Evolutionary conservation across 257 asterid genomes (phyloP), one percentile per base, ranked within the genome.

Genomic region (Linderniella brevidens): DNA sequence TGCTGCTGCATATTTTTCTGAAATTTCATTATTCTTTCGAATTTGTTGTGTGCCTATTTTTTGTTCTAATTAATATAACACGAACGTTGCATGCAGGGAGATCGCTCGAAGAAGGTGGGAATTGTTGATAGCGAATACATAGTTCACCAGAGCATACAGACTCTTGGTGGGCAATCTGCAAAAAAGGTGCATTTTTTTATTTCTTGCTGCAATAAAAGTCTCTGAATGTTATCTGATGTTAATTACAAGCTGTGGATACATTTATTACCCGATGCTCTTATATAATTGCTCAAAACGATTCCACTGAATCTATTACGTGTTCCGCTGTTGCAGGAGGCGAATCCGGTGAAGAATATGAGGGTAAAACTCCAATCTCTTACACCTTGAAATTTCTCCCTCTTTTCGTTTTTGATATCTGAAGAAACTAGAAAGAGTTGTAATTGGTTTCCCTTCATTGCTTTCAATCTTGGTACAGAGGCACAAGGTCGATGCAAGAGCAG

Each of bases 91-190:
- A 90, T 35, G 43, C 53, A 90, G 99, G 99, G 99, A 10, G 92
- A 81, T 57, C 93, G 96, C 35, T 65, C 84, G 14, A 68, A 68
- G 68, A 90, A 79, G 48, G 96, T 90, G 37, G 99, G 99, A 60
- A 80, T 90, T 50, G 93, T 90, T 64, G 99, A 90, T 57, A 76
- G 93, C 46, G 94, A 85, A 65, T 90, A 77, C 59, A 20, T 90
- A 49, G 83, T 90, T 58, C 99, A 90, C 75, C 99, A 90, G 72
- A 81, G 99, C 46, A 90, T 79, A 69, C 96, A 85, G 69, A 81
- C 96, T 41, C 62, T 90, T 66, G 99, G 96, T n/a, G 99, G 99
- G 32, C 76, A 62, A 39, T 81, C 99, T 13, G 68, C 68, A 1
- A 66, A 52, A 57, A 80, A 74, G 92, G 95, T 84, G 29, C 32